These are phyloP conservation scores for Juncus effusus DNA, from an alignment of 176 grass and related monocot species.

Conservation along the genomic window DNA sequence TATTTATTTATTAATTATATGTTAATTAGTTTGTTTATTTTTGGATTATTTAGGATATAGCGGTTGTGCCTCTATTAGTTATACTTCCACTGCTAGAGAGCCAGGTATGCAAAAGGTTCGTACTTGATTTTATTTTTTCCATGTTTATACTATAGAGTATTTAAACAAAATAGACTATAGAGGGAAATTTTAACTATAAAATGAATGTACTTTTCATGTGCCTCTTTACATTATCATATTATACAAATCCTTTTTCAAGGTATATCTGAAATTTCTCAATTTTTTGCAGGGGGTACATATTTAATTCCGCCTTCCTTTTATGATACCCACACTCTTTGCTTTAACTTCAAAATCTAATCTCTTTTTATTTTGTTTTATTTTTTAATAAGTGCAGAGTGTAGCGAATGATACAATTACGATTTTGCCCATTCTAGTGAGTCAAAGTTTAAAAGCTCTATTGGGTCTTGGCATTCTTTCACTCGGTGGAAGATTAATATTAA, in stretches of 20 bases:
- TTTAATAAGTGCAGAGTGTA: constrained; percentile 47
- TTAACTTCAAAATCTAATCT: constrained; percentile 20
- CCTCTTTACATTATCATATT: neutral
- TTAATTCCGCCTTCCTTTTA: neutral
- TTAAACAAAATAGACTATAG: neutral
- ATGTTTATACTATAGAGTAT: no score
- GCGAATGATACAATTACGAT: constrained; percentile 45
- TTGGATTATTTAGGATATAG: constrained; percentile 74
- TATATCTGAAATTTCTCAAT: neutral
- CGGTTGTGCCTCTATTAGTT: constrained; percentile 90
- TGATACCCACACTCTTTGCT: neutral
- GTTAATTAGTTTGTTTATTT: constrained; percentile 2
- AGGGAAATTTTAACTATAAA: constrained; percentile 7
- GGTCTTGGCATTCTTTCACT: constrained; percentile 96
- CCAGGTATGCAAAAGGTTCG: constrained; percentile 90
- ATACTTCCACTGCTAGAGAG: constrained; percentile 96
- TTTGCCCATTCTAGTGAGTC: constrained; percentile 71
- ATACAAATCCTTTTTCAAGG: constrained; percentile 4
- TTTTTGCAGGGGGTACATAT: neutral
- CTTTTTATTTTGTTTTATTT: constrained; percentile 8
- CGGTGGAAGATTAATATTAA: constrained; percentile 84
- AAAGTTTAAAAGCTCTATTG: constrained; percentile 92
- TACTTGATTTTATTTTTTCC: constrained; percentile 22
- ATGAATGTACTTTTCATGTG: constrained; percentile 5
- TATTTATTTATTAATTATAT: no score